Base-by-base conservation (phyloP, 2,329 filamentous ascomycete species). In the Scedosporium minutisporum region DNA sequence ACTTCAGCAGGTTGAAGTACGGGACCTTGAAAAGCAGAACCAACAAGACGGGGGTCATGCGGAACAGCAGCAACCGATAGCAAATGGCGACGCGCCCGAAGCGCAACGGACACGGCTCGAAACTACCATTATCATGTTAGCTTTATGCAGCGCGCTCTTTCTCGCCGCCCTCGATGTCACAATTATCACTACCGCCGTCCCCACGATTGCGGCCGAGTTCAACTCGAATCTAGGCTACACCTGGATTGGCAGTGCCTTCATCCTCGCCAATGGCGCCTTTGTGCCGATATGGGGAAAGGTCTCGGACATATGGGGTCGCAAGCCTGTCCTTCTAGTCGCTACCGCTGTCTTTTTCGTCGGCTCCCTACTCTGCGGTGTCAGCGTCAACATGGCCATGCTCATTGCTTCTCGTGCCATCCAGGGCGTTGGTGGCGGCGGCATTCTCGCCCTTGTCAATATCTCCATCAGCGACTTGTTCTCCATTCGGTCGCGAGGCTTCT, bases 201-300 rank as follows among this genome's bases (percentile, higher is more conserved):
- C 87, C 0, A 85, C 84, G 14, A 89, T 90, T 65, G 80, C 83
- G 4, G 73, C 74, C 41, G 79, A 88, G 64, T 83, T 93, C 65
- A 70, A 85, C 55, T 89, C 88, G 5, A 84, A 84, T 3, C 77
- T 82, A 16, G 89, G 88, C 25, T 93, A 92, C 73, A 83, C 87
- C 60, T 93, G 89, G 90, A 87, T 93, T 65, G 89, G 89, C 14
- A 85, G 83, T 44, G 85, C 88, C 2, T 93, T 89, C 69, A 78
- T 91, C 6, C 82, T 93, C 10, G 87, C 86, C 62, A 87, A 86
- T 69, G 86, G 88, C 1, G 83, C 79, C 71, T 81, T 83, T 1
- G 83, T 84, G 0, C 87, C 88, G 0, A 84, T 87, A 59, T 93
- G 88, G 89, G 87, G 87, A 63, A 83, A 83, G 67, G 69, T 85